These are phyloP conservation scores for Plenodomus biglobosus DNA, from an alignment of 2,329 filamentous ascomycete species.

Conservation along the genomic window DNA sequence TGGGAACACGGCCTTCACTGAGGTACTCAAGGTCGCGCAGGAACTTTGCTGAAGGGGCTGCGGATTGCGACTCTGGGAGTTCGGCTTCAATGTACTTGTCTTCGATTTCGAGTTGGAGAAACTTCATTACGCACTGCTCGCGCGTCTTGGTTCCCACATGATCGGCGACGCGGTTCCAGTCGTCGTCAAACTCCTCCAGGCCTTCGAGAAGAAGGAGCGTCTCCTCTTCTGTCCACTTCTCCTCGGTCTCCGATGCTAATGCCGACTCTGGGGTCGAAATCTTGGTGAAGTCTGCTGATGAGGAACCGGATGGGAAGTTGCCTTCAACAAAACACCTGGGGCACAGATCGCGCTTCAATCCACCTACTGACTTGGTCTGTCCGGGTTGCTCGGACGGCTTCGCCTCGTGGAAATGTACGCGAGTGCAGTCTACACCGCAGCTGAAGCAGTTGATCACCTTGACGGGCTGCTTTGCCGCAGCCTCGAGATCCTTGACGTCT, in stretches of 20 bases:
- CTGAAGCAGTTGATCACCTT: constrained; percentile 79
- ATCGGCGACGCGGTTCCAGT: constrained; percentile 91
- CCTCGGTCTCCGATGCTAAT: constrained; percentile 75
- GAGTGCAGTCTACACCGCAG: constrained; percentile 87
- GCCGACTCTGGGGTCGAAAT: constrained; percentile 86
- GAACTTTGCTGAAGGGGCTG: constrained; percentile 50
- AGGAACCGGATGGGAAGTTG: constrained; percentile 77
- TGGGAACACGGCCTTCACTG: constrained; percentile 75
- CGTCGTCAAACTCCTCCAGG: constrained; percentile 89
- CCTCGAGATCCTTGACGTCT: constrained; percentile 65
- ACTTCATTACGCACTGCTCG: constrained; percentile 96
- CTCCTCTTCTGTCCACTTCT: constrained; percentile 89
- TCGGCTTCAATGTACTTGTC: constrained; percentile 93
- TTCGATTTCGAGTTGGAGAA: constrained; percentile 94
- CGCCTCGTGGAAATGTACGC: constrained; percentile 69
- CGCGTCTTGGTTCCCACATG: constrained; percentile 88
- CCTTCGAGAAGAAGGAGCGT: constrained; percentile 86
- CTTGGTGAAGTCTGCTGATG: constrained; percentile 79
- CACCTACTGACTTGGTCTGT: constrained; percentile 55
- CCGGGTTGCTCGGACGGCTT: constrained; percentile 56
- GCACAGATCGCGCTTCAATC: constrained; percentile 82
- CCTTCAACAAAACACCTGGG: constrained; percentile 86
- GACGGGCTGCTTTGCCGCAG: constrained; percentile 62
- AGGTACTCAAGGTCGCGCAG: constrained; percentile 63
- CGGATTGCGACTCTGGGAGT: constrained; percentile 50